Evolutionary conservation across 1,284 basidiomycete genomes (phyloP).

Genomic region (Stereum hirsutum): DNA sequence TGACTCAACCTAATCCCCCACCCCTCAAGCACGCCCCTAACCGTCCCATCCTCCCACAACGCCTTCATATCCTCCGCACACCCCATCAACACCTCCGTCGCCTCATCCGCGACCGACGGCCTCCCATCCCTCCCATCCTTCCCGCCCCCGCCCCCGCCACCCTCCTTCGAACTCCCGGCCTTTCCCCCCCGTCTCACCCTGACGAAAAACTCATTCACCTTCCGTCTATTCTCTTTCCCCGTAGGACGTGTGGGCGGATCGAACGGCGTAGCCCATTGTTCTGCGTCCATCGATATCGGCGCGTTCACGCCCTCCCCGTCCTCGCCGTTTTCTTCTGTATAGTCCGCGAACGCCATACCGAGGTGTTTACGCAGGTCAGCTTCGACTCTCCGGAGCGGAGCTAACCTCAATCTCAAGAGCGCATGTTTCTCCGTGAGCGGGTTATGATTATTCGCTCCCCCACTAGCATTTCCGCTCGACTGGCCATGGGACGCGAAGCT

Average conservation of each 20-base stretch:
- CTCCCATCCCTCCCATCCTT: slow-evolving; percentile 13
- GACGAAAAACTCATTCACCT: slow-evolving; percentile 39
- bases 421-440: slow-evolving; percentile 49
- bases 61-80: slow-evolving; percentile 49
- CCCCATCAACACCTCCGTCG: slow-evolving; percentile 40
- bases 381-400: slow-evolving; percentile 47
- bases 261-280: not conserved
- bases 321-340: too few relatives aligned
- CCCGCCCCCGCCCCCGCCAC: slow-evolving; percentile 4
- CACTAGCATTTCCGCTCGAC: too few relatives aligned
- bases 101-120: slow-evolving; percentile 26
- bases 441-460: not conserved
- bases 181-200: slow-evolving; percentile 56
- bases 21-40: slow-evolving; percentile 39
- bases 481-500: not conserved
- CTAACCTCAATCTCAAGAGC: slow-evolving; percentile 45
- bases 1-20: slow-evolving; percentile 42
- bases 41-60: slow-evolving; percentile 49
- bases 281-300: not conserved
- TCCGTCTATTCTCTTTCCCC: not conserved
- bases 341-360: slow-evolving; percentile 35
- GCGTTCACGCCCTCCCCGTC: not conserved
- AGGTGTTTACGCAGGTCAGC: slow-evolving; percentile 48
- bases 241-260: not conserved
- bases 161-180: slow-evolving; percentile 24